Evolutionary conservation across 495 filamentous ascomycete genomes (phyloP), one percentile per base, ranked within the genome.

Genomic region (Penicillium ochrochloron): DNA sequence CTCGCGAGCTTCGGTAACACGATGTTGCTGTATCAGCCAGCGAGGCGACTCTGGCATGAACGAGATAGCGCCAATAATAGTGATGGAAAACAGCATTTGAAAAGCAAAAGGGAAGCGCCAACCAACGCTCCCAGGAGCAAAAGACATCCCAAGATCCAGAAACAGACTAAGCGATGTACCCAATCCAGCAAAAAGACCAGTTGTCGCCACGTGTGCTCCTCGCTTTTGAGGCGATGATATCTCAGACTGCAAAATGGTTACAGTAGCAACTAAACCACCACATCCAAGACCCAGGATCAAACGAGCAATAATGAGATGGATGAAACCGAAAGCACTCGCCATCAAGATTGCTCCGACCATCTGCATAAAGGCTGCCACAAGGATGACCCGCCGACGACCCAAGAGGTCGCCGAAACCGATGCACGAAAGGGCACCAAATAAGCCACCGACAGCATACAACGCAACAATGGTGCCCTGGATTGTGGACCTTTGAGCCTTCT

Each of bases 1-100:
- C 9, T 67, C 58, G 60, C 71, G 73, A 1, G 89, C 89, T 35
- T 82, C 69, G 44, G 80, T 75, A 21, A 81, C 73, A 35, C 77
- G 78, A 41, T 80, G 78, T 31, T 78, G 76, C 63, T 80, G 80
- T 61, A 87, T 79, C 64, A 79, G 80, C 71, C 80, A 88, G 62
- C 86, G 84, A 27, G 86, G 85, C 2, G 85, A 86, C 68, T 90
- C 87, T 23, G 79, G 82, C 34, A 86, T 76, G 64, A 86, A 78
- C 62, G 88, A 82, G n/a, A 83, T 81, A 37, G 85, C 76, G 54
- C 76, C 61, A 42, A 87, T 79, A 87, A 75, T 0, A 84, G 74
- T 3, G 85, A 84, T 64, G 89, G 61, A 29, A 90, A 52, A 52
- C 2, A 52, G 48, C 79, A 70, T 88, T 77, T 52, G 89, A 85